A percentile compares a stretch with the other conserved stretches of the same genome.
Conservation (phyloP, 495 filamentous ascomycete species). For the Cercophora samala region DNA sequence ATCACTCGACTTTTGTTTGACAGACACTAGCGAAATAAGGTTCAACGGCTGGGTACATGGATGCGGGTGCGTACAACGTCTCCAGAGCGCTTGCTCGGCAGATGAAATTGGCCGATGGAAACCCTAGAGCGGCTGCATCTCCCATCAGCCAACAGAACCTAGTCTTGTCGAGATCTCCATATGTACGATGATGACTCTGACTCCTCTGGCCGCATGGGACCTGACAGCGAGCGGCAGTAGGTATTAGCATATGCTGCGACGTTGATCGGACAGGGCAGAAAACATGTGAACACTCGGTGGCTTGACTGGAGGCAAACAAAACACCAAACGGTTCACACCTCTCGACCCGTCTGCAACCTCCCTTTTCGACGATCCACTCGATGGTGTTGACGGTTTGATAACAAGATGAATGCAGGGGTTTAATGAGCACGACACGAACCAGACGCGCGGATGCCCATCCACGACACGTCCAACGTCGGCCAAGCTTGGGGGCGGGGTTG, state of each 20-base stretch:
- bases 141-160: neutral
- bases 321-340: neutral
- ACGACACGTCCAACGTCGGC: constrained; percentile 14
- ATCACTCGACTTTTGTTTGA: neutral
- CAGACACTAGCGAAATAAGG: neutral
- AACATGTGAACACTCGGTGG: neutral
- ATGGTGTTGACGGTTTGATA: neutral
- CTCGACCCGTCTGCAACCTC: neutral
- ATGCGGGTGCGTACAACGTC: neutral
- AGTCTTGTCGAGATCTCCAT: neutral
- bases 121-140: too few species aligned
- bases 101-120: neutral
- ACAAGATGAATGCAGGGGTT: constrained; percentile 4
- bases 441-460: constrained; percentile 21
- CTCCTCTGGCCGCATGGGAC: neutral
- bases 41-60: neutral
- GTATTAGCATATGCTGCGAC: too few species aligned
- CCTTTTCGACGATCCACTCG: neutral
- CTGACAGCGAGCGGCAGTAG: neutral
- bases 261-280: neutral
- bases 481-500: constrained; percentile 5
- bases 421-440: constrained; percentile 22
- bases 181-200: constrained; percentile 1
- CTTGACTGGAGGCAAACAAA: neutral
- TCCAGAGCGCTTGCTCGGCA: neutral